Conservation (phyloP, 2,329 filamentous ascomycete genomes). For the Dactylella cylindrospora region DNA sequence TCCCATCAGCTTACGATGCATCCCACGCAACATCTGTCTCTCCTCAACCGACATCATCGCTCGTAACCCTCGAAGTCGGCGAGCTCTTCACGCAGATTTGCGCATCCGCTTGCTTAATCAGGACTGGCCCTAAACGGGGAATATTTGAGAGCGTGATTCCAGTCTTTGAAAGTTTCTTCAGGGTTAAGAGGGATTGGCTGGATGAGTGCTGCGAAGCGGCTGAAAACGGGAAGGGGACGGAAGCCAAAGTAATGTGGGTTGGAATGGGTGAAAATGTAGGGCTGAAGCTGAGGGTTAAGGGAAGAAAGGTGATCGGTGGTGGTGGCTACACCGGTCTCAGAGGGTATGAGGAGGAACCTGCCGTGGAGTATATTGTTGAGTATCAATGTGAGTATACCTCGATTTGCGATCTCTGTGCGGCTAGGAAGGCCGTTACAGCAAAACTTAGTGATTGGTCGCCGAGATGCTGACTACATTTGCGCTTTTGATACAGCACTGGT, state of each 20-base stretch:
- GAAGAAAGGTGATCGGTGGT: constrained; percentile 10
- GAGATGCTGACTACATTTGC: no score
- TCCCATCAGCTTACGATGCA: constrained; percentile 10
- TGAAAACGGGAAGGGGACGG: no score
- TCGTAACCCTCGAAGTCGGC: constrained; percentile 27
- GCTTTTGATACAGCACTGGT: constrained; percentile 18
- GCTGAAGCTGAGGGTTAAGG: constrained; percentile 17
- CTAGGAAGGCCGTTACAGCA: no score
- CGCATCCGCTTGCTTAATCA: constrained; percentile 18
- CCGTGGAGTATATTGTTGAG: constrained; percentile 25
- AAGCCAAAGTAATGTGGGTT: constrained; percentile 12
- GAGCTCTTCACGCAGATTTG: constrained; percentile 36
- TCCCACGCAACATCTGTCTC: neutral
- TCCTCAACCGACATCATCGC: neutral
- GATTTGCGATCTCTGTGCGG: no score
- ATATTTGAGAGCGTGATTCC: constrained; percentile 13
- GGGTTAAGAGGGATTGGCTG: constrained; percentile 22
- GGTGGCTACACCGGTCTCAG: constrained; percentile 8
- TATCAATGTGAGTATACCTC: constrained; percentile 21
- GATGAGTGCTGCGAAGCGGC: constrained; percentile 16
- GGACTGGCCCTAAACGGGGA: neutral
- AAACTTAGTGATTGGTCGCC: no score
- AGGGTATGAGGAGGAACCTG: constrained; percentile 10
- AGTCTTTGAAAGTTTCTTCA: constrained; percentile 30
- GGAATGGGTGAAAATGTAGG: constrained; percentile 38